These are phyloP conservation scores for Tricharina praecox DNA, from an alignment of 495 filamentous ascomycete species.

Conservation along the genomic window DNA sequence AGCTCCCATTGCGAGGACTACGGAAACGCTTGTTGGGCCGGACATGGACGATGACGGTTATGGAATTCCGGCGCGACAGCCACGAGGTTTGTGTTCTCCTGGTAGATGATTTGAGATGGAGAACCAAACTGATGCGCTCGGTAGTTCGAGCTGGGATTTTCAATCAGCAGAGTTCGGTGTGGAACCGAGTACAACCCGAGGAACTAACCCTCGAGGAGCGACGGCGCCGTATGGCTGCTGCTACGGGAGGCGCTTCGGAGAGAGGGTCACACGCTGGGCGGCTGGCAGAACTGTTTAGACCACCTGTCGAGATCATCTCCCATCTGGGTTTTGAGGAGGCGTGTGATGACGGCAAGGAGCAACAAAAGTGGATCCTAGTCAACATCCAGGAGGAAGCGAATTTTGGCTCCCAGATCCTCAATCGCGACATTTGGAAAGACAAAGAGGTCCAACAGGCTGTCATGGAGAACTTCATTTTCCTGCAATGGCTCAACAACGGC, in stretches of 20 bases:
- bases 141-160: constrained; percentile 52
- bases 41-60: constrained; percentile 35
- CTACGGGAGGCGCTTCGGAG: constrained; percentile 60
- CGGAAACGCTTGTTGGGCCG: constrained; percentile 76
- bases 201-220: constrained; percentile 11
- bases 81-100: too few relatives aligned
- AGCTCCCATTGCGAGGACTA: constrained; percentile 79
- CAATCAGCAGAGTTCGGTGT: constrained; percentile 62
- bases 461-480: constrained; percentile 81
- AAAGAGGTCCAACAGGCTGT: constrained; percentile 57
- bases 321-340: constrained; percentile 59
- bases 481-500: constrained; percentile 79
- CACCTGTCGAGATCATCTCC: constrained; percentile 74
- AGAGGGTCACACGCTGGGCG: constrained; percentile 49
- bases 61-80: too few relatives aligned
- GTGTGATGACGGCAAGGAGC: constrained; percentile 64
- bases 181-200: constrained; percentile 37
- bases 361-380: constrained; percentile 82
- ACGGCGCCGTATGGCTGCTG: constrained; percentile 39
- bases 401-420: constrained; percentile 83
- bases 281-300: constrained; percentile 79
- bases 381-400: constrained; percentile 85
- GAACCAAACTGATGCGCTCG: neutral
- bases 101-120: neutral
- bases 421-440: constrained; percentile 92